A percentile compares a stretch with the other conserved stretches of the same genome.
phyloP scores from a whole-genome alignment of 371 early-diverging fungal species.

The Globomyces sp. region DNA sequence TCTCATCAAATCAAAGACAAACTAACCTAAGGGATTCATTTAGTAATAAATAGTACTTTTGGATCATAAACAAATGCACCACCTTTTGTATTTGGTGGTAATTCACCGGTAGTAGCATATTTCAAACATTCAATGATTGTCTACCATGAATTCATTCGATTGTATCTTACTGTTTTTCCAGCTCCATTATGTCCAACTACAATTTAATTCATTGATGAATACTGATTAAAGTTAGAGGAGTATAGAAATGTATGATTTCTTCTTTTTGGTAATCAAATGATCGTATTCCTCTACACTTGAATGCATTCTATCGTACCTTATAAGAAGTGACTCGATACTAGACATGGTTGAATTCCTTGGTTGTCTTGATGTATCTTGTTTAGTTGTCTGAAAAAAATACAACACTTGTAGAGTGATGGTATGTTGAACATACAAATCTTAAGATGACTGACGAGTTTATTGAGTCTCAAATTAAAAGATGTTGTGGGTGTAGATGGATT shows the following conservation, averaged over 20 bases:
- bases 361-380: not conserved
- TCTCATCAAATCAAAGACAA: not conserved
- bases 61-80: constrained; percentile 98
- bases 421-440: too few relatives aligned
- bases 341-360: too few relatives aligned
- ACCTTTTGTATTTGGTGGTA: constrained; percentile 92
- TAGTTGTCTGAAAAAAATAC: constrained; percentile 2
- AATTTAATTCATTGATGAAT: too few relatives aligned
- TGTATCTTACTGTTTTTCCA: constrained; percentile 78
- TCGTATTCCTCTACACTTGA: constrained; percentile 76
- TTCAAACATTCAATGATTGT: constrained; percentile 98
- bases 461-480: not conserved
- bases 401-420: not conserved
- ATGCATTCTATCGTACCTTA: not conserved
- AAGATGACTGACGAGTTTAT: too few relatives aligned
- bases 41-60: constrained; percentile 56
- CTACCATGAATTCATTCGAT: too few relatives aligned
- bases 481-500: not conserved
- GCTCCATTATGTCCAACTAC: constrained; percentile 45
- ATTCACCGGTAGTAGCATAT: constrained; percentile 95
- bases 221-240: constrained; percentile 94
- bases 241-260: constrained; percentile 82
- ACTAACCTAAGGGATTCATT: not conserved
- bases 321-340: not conserved
- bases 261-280: constrained; percentile 87